Evolutionary conservation across 345 rosid genomes (phyloP), one percentile per base, ranked within the genome.

Genomic region (Turritis glabra): DNA sequence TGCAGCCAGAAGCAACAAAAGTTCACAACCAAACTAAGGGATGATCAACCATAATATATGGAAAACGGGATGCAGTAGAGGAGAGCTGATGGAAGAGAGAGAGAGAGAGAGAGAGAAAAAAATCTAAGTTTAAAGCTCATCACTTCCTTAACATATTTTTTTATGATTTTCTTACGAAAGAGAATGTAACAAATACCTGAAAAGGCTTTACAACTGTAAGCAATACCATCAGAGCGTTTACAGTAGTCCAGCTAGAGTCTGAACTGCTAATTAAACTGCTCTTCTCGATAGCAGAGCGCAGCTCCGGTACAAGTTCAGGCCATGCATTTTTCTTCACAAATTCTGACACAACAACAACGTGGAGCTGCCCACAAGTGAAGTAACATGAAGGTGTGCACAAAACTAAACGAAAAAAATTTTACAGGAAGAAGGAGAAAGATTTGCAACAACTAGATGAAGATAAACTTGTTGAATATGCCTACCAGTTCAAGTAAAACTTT

Each of bases 401-500:
- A 38, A 26, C 1, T 7, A 44, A 47, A 11, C 35, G 9, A 5
- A 46, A 22, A 47, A n/a, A n/a, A n/a, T n/a, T 0, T 10, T 18
- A 21, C 13, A 7, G 44, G 35, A 64, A 33, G 15, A 56, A 64
- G 17, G 40, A 6, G 64, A 1, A 76, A 61, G 22, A 62, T 33
- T 22, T 33, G 32, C 53, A 70, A 70, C 32, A 37, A 12, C 3
- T 8, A 56, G 26, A 21, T 22, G 44, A 57, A 43, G 33, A 73
- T 9, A 61, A 43, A 19, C 19, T 47, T 9, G 46, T 58, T 55
- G 7, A 44, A 60, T 48, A 40, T 10, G 5, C 82, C 18, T 84
- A 92, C 97, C 83, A 80, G 85, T 82, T 90, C 97, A 61, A 90
- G 87, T 78, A 92, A 73, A 63, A 88, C 85, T 85, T 90, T 92